phyloP scores from a whole-genome alignment of 768 basidiomycete genomes.

The Butyriboletus loyo region DNA sequence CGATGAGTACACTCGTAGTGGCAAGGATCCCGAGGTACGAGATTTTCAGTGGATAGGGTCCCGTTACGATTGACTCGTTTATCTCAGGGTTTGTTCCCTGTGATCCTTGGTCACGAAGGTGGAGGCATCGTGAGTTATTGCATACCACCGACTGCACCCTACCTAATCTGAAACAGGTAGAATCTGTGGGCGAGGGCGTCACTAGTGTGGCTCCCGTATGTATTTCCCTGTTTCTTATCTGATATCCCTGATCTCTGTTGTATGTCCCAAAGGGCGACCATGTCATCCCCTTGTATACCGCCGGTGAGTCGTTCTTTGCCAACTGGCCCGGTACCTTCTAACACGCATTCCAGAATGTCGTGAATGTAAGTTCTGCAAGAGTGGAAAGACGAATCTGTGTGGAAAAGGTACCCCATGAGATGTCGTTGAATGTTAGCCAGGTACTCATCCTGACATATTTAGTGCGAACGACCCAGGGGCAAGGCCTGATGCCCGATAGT shows the following conservation, averaged over 20 bases:
- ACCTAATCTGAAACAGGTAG: slow-evolving; percentile 58
- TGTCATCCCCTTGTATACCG: slow-evolving; percentile 95
- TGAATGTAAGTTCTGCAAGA: slow-evolving; percentile 99
- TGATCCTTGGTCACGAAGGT: slow-evolving; percentile 94
- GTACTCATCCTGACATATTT: slow-evolving; percentile 4
- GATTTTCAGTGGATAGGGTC: slow-evolving; percentile 1
- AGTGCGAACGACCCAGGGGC: slow-evolving; percentile 93
- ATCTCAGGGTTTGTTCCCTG: slow-evolving; percentile 78
- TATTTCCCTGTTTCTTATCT: not conserved
- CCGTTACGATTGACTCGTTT: slow-evolving; percentile 3
- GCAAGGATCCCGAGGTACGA: slow-evolving; percentile 87
- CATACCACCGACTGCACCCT: not conserved
- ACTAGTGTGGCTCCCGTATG: slow-evolving; percentile 62
- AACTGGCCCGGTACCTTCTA: not conserved
- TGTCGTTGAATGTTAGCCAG: not conserved
- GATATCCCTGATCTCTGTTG: not conserved
- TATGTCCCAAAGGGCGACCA: slow-evolving; percentile 69
- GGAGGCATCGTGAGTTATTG: slow-evolving; percentile 70
- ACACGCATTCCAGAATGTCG: slow-evolving; percentile 62
- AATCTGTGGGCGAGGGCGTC: slow-evolving; percentile 97
- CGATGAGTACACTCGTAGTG: slow-evolving; percentile 95
- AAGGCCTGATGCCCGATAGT: slow-evolving; percentile 92
- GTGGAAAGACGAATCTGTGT: slow-evolving; percentile 98
- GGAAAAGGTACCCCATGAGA: slow-evolving; percentile 61
- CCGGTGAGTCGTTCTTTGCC: slow-evolving; percentile 49